Percentiles rank a stretch among this genome's conserved stretches.
These are phyloP conservation scores for Boletus speciosus DNA, from an alignment of 768 basidiomycete genomes.

Conservation along the genomic window DNA sequence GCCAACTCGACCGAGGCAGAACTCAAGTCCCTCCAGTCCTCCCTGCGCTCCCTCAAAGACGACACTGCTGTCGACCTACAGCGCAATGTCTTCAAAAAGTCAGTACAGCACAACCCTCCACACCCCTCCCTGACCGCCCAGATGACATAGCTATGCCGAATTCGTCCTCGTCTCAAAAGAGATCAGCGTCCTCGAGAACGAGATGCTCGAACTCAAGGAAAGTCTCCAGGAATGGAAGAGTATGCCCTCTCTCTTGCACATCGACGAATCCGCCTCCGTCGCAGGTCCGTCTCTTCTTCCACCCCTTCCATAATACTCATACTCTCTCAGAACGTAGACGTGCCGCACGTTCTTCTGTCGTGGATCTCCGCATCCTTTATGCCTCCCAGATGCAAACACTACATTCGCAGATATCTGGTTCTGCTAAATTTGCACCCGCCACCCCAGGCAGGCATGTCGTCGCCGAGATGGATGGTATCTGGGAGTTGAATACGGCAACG, in stretches of 20 bases:
- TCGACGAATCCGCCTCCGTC: constrained; percentile 74
- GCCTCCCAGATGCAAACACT: constrained; percentile 91
- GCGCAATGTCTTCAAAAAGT: constrained; percentile 93
- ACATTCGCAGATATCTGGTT: constrained; percentile 88
- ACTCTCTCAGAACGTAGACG: constrained; percentile 45
- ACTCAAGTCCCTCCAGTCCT: constrained; percentile 70
- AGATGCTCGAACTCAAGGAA: constrained; percentile 96
- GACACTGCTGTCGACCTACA: constrained; percentile 80
- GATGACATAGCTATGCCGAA: constrained; percentile 77
- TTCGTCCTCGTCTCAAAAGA: constrained; percentile 97
- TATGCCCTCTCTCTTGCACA: constrained; percentile 89
- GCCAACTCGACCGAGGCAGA: constrained; percentile 89
- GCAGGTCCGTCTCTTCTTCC: constrained; percentile 38
- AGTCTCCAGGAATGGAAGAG: constrained; percentile 92
- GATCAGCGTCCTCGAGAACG: constrained; percentile 92
- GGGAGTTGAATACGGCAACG: constrained; percentile 88
- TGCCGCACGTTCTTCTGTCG: constrained; percentile 84
- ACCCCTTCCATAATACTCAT: constrained; percentile 24
- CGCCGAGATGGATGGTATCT: constrained; percentile 76
- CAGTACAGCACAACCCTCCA: constrained; percentile 23
- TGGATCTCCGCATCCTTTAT: constrained; percentile 91
- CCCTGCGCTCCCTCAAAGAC: constrained; percentile 64
- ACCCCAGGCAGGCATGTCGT: constrained; percentile 91
- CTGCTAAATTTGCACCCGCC: constrained; percentile 90
- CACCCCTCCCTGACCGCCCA: constrained; percentile 6